Base-by-base conservation (phyloP, 2,329 filamentous ascomycete species). In the Penicillium brevicompactum region DNA sequence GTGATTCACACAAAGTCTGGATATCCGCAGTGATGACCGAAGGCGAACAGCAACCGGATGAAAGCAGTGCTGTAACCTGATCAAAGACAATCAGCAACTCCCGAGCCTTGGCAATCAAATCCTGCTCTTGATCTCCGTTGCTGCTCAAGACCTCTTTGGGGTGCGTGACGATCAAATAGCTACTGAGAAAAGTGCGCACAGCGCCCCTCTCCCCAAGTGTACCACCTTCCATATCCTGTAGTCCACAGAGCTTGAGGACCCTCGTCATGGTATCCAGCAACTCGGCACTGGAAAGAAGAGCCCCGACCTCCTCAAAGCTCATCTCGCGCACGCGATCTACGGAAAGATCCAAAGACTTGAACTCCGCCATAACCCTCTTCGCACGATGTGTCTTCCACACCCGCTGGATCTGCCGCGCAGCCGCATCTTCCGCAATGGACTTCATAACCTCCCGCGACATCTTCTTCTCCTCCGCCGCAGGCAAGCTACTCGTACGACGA, bases 131-230 rank as follows among this genome's bases (percentile, higher is more conserved):
- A 52, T 85, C 81, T 32, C 85, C 84, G 57, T 84, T 81, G 50
- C 82, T 81, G 61, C 82, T 85, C 49, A 88, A 71, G 7, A 87
- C 84, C 53, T 84, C 79, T 4, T 78, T 74, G 4, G 85, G 84
- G 68, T 87, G 85, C 3, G 82, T 83, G 16, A 85, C 73, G 49
- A 88, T 84, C 46, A 88, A 74, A 67, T 84, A 88, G 31, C 84
- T 82, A 67, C 84, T 86, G 41, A 88, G 76, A 62, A 88, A 87
- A 2, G 83, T 86, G 55, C 84, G 76, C 34, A 83, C 78, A n/a
- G 80, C 77, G 37, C 82, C 82, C 60, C 78, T 75, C 53, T 80
- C 74, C 6, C 76, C 74, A 58, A 79, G 69, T 32, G 74, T 74
- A 1, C 78, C 76, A 40, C 78, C 77, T 46, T 80, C 78, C 56